Conservation (phyloP, 345 rosid genomes). For the Cardiospermum halicacabum region DNA sequence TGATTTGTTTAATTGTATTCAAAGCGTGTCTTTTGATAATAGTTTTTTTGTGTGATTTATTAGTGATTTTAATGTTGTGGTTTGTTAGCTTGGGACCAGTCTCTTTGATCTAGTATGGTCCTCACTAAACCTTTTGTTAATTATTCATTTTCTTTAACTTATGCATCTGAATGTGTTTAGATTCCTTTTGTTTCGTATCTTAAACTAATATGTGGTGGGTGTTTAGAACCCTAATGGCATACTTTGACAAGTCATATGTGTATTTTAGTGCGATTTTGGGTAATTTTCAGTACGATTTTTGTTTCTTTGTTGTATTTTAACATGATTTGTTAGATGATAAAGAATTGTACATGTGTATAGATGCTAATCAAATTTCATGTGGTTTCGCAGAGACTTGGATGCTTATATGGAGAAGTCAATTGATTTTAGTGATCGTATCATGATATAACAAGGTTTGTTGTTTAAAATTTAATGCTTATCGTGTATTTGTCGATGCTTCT, state of each 20-base stretch:
- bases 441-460: neutral
- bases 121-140: slow-evolving; percentile 15
- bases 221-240: slow-evolving; percentile 17
- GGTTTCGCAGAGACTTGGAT: neutral
- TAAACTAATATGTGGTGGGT: slow-evolving; percentile 1
- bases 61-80: slow-evolving; percentile 25
- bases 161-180: slow-evolving; percentile 5
- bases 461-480: neutral
- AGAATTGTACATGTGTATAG: neutral
- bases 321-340: neutral
- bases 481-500: neutral
- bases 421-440: too few species aligned
- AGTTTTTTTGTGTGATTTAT: slow-evolving; percentile 18
- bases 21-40: slow-evolving; percentile 45
- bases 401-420: neutral
- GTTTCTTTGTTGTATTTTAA: neutral
- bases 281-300: too few species aligned
- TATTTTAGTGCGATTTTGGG: too few species aligned
- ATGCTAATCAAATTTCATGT: neutral
- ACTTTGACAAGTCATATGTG: too few species aligned
- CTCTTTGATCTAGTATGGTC: slow-evolving; percentile 50
- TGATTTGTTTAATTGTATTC: slow-evolving; percentile 17
- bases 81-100: slow-evolving; percentile 48
- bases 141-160: slow-evolving; percentile 1
- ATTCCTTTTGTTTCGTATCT: neutral